Percentiles rank a stretch among this genome's conserved stretches.
Evolutionary conservation across 2,329 filamentous ascomycete species (phyloP).

Genomic region (Ophiocordyceps camponoti-leonardi): DNA sequence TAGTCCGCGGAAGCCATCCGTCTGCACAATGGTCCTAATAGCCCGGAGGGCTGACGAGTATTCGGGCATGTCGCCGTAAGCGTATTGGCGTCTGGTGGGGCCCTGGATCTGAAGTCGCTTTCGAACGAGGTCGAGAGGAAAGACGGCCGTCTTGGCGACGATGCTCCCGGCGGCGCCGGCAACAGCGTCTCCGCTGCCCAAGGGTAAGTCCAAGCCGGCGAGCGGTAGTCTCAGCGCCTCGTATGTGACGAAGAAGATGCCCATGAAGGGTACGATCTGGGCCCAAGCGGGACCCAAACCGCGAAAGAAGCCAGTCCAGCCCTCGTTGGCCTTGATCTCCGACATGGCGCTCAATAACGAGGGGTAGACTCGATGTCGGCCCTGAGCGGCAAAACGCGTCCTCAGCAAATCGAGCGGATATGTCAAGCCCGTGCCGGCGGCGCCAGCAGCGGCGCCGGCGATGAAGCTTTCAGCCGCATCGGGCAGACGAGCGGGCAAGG

Average conservation of each 20-base stretch:
- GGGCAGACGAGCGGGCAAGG: conserved; percentile 31
- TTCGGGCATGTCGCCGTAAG: conserved; percentile 74
- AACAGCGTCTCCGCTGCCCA: conserved; percentile 66
- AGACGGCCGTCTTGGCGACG: conserved; percentile 74
- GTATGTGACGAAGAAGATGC: conserved; percentile 83
- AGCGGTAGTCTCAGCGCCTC: conserved; percentile 54
- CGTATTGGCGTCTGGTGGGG: conserved; percentile 61
- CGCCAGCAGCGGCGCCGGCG: conserved; percentile 68
- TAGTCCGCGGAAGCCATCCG: conserved; percentile 62
- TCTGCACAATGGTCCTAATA: conserved; percentile 46
- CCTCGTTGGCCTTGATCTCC: conserved; percentile 63
- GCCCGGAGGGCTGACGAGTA: conserved; percentile 55
- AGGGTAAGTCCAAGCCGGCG: conserved; percentile 37
- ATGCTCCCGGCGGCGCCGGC: conserved; percentile 69
- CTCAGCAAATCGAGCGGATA: conserved; percentile 89
- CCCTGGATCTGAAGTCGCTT: conserved; percentile 94
- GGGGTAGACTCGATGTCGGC: conserved; percentile 58
- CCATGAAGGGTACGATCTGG: conserved; percentile 94
- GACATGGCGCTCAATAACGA: conserved; percentile 51
- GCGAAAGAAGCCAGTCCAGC: conserved; percentile 66
- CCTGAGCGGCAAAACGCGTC: conserved; percentile 93
- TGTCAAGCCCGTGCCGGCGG: conserved; percentile 62
- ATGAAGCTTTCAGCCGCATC: conserved; percentile 63
- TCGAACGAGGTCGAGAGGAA: conserved; percentile 80
- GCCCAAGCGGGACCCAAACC: conserved; percentile 65